phyloP scores from a whole-genome alignment of 352 stramenopile species.

The Pythium sukuiense region DNA sequence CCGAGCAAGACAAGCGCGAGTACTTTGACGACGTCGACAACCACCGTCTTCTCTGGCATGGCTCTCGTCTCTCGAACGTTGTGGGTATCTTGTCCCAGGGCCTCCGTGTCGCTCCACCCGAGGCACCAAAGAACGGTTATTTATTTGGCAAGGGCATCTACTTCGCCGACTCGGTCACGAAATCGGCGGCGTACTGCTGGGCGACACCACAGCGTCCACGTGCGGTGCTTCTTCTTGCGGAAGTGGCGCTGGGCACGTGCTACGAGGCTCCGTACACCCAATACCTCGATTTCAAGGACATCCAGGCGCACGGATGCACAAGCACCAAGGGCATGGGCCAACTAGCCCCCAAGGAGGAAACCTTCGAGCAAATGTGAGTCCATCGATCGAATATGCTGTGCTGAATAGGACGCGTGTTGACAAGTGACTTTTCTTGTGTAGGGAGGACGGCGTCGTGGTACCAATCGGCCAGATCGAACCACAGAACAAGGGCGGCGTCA shows the following conservation, averaged over 20 bases:
- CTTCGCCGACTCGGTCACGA: slow-evolving; percentile 62
- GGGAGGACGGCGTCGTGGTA: slow-evolving; percentile 47
- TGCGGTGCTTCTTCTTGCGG: slow-evolving; percentile 53
- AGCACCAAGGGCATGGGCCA: slow-evolving; percentile 50
- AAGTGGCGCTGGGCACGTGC: slow-evolving; percentile 57
- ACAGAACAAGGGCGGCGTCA: slow-evolving; percentile 35
- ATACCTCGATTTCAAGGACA: slow-evolving; percentile 47
- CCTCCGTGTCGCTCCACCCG: slow-evolving; percentile 65
- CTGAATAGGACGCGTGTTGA: too few species aligned
- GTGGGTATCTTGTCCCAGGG: slow-evolving; percentile 68
- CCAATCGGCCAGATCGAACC: slow-evolving; percentile 52
- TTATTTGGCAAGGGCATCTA: slow-evolving; percentile 79
- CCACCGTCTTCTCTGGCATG: slow-evolving; percentile 84
- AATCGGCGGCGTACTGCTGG: slow-evolving; percentile 57
- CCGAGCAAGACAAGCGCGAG: slow-evolving; percentile 38
- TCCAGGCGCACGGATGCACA: slow-evolving; percentile 29
- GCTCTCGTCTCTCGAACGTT: slow-evolving; percentile 64
- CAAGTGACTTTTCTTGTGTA: too few species aligned
- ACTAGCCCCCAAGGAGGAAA: slow-evolving; percentile 45
- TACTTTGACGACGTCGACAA: slow-evolving; percentile 52
- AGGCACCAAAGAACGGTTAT: slow-evolving; percentile 66
- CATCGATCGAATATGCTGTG: too few species aligned
- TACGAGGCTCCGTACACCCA: slow-evolving; percentile 51
- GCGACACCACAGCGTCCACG: slow-evolving; percentile 18
- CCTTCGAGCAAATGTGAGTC: slow-evolving; percentile 24